Percentiles rank a stretch among this genome's conserved stretches.
Evolutionary conservation across 1,284 basidiomycete genomes (phyloP).

Genomic region (Ceratobasidium theobromae): DNA sequence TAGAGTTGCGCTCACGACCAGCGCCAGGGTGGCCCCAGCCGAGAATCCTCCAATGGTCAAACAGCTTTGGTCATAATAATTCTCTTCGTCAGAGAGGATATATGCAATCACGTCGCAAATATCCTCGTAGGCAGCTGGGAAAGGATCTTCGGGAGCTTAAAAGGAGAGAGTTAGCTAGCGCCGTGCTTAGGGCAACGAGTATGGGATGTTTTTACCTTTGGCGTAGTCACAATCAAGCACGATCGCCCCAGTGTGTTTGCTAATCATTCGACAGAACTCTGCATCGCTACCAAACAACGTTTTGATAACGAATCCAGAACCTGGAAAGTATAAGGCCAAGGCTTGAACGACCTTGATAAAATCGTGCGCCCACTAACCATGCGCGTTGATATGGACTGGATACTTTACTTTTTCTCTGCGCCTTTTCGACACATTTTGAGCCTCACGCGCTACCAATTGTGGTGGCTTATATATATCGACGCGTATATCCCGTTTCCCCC

Average conservation of each 20-base stretch:
- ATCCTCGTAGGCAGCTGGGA: slow-evolving; percentile 22
- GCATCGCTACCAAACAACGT: not conserved
- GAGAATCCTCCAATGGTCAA: slow-evolving; percentile 15
- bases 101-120: not conserved
- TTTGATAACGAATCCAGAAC: not conserved
- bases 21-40: slow-evolving; percentile 5
- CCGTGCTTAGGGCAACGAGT: not conserved
- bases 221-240: slow-evolving; percentile 29
- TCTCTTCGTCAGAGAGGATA: not conserved
- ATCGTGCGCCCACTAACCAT: not conserved
- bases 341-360: not conserved
- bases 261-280: slow-evolving; percentile 7
- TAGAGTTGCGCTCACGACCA: slow-evolving; percentile 4
- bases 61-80: not conserved
- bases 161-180: not conserved
- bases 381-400: slow-evolving; percentile 31
- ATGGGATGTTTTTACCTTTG: not conserved
- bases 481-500: not conserved
- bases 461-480: slow-evolving; percentile 16
- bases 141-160: not conserved
- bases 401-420: not conserved
- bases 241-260: slow-evolving; percentile 8
- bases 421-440: not conserved
- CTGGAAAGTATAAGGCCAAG: not conserved
- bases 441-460: too few relatives aligned